A percentile compares a stretch with the other conserved stretches of the same genome.
Evolutionary conservation across 1,284 basidiomycete species (phyloP).

Genomic region (Malassezia yamatoensis): DNA sequence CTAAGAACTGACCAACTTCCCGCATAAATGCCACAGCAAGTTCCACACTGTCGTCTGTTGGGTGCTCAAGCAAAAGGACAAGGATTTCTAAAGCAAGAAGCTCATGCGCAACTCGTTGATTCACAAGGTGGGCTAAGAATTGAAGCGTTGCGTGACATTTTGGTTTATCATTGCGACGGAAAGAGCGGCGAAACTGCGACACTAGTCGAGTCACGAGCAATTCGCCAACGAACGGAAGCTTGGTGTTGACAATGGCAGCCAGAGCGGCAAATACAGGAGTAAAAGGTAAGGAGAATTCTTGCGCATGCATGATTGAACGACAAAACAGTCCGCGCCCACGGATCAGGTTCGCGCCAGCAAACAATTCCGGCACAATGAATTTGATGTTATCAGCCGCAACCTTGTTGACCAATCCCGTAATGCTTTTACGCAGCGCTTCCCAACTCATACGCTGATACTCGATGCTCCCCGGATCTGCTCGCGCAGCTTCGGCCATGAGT

Average conservation of each 20-base stretch:
- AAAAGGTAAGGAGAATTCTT: constrained; percentile 88
- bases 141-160: constrained; percentile 88
- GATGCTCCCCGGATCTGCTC: constrained; percentile 70
- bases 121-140: constrained; percentile 93
- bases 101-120: constrained; percentile 87
- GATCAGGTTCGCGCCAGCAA: constrained; percentile 45
- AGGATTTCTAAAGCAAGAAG: constrained; percentile 90
- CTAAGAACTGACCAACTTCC: constrained; percentile 88
- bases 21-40: constrained; percentile 95
- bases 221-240: constrained; percentile 91
- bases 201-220: constrained; percentile 76
- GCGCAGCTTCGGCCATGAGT: constrained; percentile 69
- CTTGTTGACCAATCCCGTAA: constrained; percentile 99
- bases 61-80: constrained; percentile 81
- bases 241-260: constrained; percentile 90
- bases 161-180: constrained; percentile 96
- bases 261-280: constrained; percentile 93
- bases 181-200: constrained; percentile 86
- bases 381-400: constrained; percentile 80
- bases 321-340: constrained; percentile 45
- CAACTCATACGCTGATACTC: constrained; percentile 91
- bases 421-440: constrained; percentile 94
- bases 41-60: constrained; percentile 95
- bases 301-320: constrained; percentile 93
- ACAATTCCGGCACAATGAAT: constrained; percentile 73